A percentile compares a stretch with the other conserved stretches of the same genome.
Evolutionary conservation across 352 stramenopile genomes (phyloP).

Genomic region (Saprolegnia parasitica): DNA sequence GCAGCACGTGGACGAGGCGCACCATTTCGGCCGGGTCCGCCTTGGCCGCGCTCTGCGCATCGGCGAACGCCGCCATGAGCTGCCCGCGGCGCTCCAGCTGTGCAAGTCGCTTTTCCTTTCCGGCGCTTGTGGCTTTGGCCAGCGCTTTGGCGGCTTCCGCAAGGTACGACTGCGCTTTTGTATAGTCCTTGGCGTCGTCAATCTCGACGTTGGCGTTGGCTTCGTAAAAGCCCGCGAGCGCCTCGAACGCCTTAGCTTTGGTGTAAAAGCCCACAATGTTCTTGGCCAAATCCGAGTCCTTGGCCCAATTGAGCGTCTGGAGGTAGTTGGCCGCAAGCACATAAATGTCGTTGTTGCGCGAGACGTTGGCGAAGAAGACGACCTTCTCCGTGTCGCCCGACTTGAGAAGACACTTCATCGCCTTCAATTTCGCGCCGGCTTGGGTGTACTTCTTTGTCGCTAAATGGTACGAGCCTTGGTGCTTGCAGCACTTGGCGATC

Average conservation of each 20-base stretch:
- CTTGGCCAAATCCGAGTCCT: conserved; percentile 87
- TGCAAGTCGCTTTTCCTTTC: conserved; percentile 64
- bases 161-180: conserved; percentile 86
- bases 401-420: conserved; percentile 94
- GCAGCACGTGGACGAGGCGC: conserved; percentile 67
- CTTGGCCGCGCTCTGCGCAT: conserved; percentile 53
- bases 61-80: conserved; percentile 84
- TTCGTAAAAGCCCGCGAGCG: conserved; percentile 90
- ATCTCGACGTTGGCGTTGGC: conserved; percentile 90
- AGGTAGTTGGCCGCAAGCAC: conserved; percentile 94
- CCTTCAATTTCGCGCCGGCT: conserved; percentile 86
- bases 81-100: conserved; percentile 55
- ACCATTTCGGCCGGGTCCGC: conserved; percentile 67
- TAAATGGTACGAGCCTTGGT: conserved; percentile 89
- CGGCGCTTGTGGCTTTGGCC: conserved; percentile 59
- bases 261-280: conserved; percentile 93
- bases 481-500: conserved; percentile 89
- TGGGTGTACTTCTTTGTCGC: conserved; percentile 96
- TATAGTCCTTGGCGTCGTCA: conserved; percentile 93
- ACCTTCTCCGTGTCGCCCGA: conserved; percentile 92
- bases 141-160: conserved; percentile 87
- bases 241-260: conserved; percentile 89
- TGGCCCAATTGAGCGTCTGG: conserved; percentile 92
- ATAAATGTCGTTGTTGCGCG: conserved; percentile 91
- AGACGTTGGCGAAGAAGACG: conserved; percentile 93